Conservation (phyloP, 495 filamentous ascomycete genomes). For the Talaromyces ruber region DNA sequence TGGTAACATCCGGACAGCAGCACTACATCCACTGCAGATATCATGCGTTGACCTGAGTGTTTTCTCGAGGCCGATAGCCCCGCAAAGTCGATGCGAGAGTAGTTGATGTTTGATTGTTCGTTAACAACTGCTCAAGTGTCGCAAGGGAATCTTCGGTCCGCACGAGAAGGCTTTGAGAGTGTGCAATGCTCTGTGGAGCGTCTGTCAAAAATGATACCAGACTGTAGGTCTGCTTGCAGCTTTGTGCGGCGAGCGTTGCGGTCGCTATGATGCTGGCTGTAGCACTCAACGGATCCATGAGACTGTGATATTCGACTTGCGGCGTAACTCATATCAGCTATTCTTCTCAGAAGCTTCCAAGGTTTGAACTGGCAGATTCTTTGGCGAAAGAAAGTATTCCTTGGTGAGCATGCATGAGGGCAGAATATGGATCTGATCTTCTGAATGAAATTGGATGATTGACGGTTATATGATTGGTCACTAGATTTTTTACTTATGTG, state of each 20-base stretch:
- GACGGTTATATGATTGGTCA: too few species aligned
- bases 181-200: background rate
- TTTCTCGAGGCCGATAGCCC: background rate
- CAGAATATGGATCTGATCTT: too few species aligned
- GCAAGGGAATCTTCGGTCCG: background rate
- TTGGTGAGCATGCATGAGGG: too few species aligned
- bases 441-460: too few species aligned
- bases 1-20: background rate
- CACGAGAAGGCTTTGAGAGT: background rate
- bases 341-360: too few species aligned
- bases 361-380: too few species aligned
- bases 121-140: background rate
- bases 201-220: background rate
- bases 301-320: background rate
- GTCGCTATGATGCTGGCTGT: background rate
- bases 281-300: background rate
- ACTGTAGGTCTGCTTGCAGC: background rate
- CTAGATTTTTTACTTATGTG: too few species aligned
- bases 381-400: too few species aligned
- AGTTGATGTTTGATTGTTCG: background rate
- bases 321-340: too few species aligned
- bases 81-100: background rate
- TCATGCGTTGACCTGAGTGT: background rate
- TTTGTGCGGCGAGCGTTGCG: background rate
- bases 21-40: background rate